Evolutionary conservation across 345 rosid species (phyloP).

Genomic region (Gossypium ekmanianum): DNA sequence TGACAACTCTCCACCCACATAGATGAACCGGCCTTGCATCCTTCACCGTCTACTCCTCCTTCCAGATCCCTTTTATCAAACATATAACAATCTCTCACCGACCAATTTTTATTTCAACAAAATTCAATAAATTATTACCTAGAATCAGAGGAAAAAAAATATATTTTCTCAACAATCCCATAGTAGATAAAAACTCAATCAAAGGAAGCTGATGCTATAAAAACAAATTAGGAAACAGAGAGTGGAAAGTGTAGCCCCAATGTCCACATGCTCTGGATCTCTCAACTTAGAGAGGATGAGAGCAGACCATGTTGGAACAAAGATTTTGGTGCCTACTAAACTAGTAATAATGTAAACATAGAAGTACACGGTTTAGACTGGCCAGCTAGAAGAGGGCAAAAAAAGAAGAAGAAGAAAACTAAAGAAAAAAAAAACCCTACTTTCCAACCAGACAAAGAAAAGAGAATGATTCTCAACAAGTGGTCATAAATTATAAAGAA

Average conservation of each 20-base stretch:
- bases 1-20: too few species aligned
- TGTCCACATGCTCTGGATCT: slow-evolving; percentile 19
- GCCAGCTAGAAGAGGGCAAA: not conserved
- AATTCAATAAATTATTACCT: not conserved
- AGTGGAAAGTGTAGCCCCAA: slow-evolving; percentile 7
- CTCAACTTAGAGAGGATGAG: slow-evolving; percentile 11
- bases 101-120: too few species aligned
- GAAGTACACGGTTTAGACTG: not conserved
- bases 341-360: not conserved
- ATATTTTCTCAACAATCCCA: too few species aligned
- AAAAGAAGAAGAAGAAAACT: not conserved
- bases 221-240: not conserved
- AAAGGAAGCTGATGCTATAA: not conserved
- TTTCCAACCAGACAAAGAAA: slow-evolving; percentile 27
- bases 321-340: slow-evolving; percentile 8
- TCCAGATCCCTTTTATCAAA: too few species aligned
- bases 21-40: too few species aligned
- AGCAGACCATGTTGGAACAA: slow-evolving; percentile 9
- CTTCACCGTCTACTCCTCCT: too few species aligned
- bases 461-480: slow-evolving; percentile 40
- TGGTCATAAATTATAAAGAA: slow-evolving; percentile 26
- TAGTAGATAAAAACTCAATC: not conserved
- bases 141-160: too few species aligned
- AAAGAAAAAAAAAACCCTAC: slow-evolving; percentile 4
- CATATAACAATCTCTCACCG: too few species aligned